These are phyloP conservation scores for Naganishia antarctica DNA, from an alignment of 768 basidiomycete species.

Conservation along the genomic window DNA sequence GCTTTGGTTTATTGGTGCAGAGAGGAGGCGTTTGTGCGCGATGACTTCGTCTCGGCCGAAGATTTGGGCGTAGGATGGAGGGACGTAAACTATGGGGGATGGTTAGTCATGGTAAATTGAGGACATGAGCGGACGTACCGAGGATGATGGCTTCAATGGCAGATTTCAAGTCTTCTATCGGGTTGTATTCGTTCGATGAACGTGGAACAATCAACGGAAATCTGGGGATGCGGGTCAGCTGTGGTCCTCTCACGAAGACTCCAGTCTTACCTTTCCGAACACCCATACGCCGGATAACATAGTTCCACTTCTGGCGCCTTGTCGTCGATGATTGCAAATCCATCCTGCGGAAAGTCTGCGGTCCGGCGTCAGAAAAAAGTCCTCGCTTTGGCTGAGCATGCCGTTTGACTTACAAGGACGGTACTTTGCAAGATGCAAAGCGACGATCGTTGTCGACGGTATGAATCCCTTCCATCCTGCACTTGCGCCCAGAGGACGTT, in stretches of 20 bases:
- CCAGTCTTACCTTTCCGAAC: conserved; percentile 31
- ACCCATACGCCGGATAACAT: conserved; percentile 43
- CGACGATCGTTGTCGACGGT: conserved; percentile 17
- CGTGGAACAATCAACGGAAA: conserved; percentile 16
- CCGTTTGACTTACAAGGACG: conserved; percentile 13
- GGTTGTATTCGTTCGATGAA: conserved; percentile 38
- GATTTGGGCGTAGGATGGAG: conserved; percentile 37
- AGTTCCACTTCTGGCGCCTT: conserved; percentile 39
- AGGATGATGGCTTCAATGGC: conserved; percentile 39
- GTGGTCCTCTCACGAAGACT: no score
- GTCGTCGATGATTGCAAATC: conserved; percentile 38
- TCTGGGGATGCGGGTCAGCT: neutral
- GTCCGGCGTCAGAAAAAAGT: neutral
- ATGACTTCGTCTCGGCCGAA: conserved; percentile 36
- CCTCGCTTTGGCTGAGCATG: neutral
- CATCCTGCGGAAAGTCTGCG: conserved; percentile 43
- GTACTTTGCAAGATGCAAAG: conserved; percentile 16
- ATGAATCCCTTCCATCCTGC: conserved; percentile 16
- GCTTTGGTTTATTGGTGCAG: neutral
- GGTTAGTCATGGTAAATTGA: neutral
- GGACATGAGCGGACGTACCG: conserved; percentile 31
- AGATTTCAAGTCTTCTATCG: conserved; percentile 40
- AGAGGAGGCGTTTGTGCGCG: conserved; percentile 24
- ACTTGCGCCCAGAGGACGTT: neutral
- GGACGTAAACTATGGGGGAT: conserved; percentile 39